A percentile compares a stretch with the other conserved stretches of the same genome.
Evolutionary conservation across 768 basidiomycete genomes (phyloP).

Genomic region (Suillus brevipes): DNA sequence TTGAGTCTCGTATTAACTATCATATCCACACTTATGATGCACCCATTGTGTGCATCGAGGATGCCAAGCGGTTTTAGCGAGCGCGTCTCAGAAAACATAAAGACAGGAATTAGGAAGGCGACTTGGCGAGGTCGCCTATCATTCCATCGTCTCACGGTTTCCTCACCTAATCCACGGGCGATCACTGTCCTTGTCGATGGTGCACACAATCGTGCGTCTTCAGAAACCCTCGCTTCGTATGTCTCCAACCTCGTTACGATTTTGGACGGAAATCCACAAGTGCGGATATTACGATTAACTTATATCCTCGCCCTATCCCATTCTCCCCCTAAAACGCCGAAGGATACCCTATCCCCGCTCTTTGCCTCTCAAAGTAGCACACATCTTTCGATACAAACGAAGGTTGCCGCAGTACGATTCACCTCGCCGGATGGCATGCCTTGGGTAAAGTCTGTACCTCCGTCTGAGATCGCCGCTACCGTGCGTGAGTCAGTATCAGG

Average conservation of each 20-base stretch:
- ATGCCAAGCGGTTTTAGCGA: constrained; percentile 1
- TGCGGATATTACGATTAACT: constrained; percentile 44
- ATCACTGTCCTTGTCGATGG: constrained; percentile 77
- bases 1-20: constrained; percentile 66
- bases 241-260: constrained; percentile 37
- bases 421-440: constrained; percentile 89
- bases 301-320: constrained; percentile 83
- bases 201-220: constrained; percentile 88
- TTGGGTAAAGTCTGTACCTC: constrained; percentile 75
- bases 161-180: constrained; percentile 26
- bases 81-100: constrained; percentile 49
- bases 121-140: constrained; percentile 86
- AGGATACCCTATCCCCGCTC: constrained; percentile 69
- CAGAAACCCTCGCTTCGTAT: constrained; percentile 65
- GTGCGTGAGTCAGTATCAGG: constrained; percentile 45
- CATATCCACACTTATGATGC: constrained; percentile 55
- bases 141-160: constrained; percentile 44
- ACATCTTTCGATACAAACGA: constrained; percentile 32
- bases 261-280: constrained; percentile 19
- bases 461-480: constrained; percentile 47
- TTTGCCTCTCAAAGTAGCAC: constrained; percentile 42
- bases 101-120: constrained; percentile 56
- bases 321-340: constrained; percentile 82
- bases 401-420: constrained; percentile 62
- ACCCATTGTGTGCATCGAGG: constrained; percentile 28